Conservation (phyloP, 2,329 filamentous ascomycete genomes). For the Atkinsonella texensis region DNA sequence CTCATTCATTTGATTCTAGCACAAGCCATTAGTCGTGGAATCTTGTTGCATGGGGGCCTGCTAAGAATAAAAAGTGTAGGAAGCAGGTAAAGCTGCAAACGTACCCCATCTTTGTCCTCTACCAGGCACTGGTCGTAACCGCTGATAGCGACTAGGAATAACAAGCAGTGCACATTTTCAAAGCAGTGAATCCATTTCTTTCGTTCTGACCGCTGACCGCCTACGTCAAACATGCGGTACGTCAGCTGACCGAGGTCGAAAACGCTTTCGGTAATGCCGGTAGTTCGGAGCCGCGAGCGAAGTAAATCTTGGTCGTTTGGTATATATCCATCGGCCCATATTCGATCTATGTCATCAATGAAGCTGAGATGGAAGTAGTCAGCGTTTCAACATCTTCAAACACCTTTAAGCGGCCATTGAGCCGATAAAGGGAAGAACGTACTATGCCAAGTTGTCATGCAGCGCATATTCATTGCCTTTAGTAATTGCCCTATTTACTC, state of each 20-base stretch:
- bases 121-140: constrained; percentile 95
- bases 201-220: constrained; percentile 87
- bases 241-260: constrained; percentile 92
- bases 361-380: constrained; percentile 45
- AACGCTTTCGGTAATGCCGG: constrained; percentile 91
- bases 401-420: background rate
- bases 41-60: background rate
- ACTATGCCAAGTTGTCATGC: constrained; percentile 94
- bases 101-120: constrained; percentile 89
- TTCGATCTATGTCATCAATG: constrained; percentile 63
- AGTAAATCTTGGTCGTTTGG: constrained; percentile 91
- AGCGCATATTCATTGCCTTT: constrained; percentile 95
- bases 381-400: background rate
- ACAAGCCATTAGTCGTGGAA: constrained; percentile 8
- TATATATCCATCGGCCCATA: constrained; percentile 67
- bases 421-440: constrained; percentile 24
- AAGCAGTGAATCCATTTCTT: constrained; percentile 99
- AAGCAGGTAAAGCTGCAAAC: constrained; percentile 18
- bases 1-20: constrained; percentile 82
- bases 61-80: background rate
- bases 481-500: constrained; percentile 75
- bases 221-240: constrained; percentile 96
- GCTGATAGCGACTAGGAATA: constrained; percentile 91
- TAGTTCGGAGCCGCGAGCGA: constrained; percentile 92
- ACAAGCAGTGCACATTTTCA: constrained; percentile 80